A percentile compares a stretch with the other conserved stretches of the same genome.
Evolutionary conservation across 257 asterid species (phyloP).

Genomic region (Primulina eburnea): DNA sequence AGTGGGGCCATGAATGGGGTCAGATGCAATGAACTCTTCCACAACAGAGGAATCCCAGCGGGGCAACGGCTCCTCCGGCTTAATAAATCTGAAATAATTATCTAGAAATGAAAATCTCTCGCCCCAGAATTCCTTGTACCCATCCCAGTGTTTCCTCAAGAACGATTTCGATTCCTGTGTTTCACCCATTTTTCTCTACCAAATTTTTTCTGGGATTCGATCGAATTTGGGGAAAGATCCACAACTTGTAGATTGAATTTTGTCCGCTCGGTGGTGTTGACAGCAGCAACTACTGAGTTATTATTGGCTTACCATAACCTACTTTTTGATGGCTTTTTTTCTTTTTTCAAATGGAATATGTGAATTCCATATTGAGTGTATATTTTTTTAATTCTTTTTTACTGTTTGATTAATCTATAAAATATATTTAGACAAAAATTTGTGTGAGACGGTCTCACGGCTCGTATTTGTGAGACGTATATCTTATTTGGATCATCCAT

Average conservation of each 20-base stretch:
- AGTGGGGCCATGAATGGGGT: conserved; percentile 74
- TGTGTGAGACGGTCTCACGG: no score
- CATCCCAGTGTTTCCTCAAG: conserved; percentile 50
- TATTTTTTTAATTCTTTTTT: no score
- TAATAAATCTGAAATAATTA: conserved; percentile 59
- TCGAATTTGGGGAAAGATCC: background rate
- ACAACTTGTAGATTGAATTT: conserved; percentile 1
- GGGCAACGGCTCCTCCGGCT: conserved; percentile 75
- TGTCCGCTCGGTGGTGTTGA: background rate
- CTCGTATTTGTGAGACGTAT: no score
- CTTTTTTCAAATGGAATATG: no score
- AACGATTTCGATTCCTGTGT: conserved; percentile 39
- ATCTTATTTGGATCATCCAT: no score
- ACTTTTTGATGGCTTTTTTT: background rate
- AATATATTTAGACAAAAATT: no score
- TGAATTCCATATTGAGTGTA: no score
- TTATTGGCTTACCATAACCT: background rate
- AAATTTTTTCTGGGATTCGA: no score
- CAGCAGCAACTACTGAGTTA: background rate
- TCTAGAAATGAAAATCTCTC: conserved; percentile 65
- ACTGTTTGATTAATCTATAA: no score
- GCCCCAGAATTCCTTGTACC: conserved; percentile 66
- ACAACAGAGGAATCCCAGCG: conserved; percentile 77
- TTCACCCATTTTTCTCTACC: conserved; percentile 28
- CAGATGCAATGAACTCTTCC: conserved; percentile 73